A percentile compares a stretch with the other conserved stretches of the same genome.
These are phyloP conservation scores for Fusarium decemcellulare DNA, from an alignment of 2,329 filamentous ascomycete genomes.

Conservation along the genomic window DNA sequence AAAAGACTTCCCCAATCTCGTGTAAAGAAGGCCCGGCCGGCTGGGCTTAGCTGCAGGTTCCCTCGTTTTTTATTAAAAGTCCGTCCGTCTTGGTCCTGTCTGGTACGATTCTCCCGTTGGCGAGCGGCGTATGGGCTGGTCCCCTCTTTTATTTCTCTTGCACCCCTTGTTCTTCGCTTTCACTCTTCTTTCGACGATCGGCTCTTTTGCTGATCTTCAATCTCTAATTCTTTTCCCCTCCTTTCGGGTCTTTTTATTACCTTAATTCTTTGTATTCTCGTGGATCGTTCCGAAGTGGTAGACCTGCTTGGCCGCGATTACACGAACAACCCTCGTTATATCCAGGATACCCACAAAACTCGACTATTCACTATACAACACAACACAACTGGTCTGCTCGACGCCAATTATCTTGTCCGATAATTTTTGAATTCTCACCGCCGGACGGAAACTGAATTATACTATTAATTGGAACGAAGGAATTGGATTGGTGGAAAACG, in stretches of 20 bases:
- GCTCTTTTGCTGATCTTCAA: slow-evolving; percentile 32
- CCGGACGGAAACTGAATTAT: slow-evolving; percentile 34
- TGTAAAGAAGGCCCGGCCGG: neutral
- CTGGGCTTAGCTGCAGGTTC: neutral
- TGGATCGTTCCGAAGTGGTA: slow-evolving; percentile 18
- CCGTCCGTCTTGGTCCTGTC: slow-evolving; percentile 35
- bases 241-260: neutral
- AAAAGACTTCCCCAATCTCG: slow-evolving; percentile 31
- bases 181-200: slow-evolving; percentile 33
- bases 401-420: slow-evolving; percentile 13
- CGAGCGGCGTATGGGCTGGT: slow-evolving; percentile 46
- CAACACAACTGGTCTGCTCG: slow-evolving; percentile 10
- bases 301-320: slow-evolving; percentile 13
- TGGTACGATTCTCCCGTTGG: slow-evolving; percentile 42
- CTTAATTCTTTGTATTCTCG: slow-evolving; percentile 22
- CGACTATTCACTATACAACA: neutral
- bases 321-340: slow-evolving; percentile 9
- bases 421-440: slow-evolving; percentile 28
- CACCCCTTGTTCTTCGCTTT: slow-evolving; percentile 27
- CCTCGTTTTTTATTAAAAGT: slow-evolving; percentile 19
- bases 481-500: slow-evolving; percentile 7
- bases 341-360: slow-evolving; percentile 29
- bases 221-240: slow-evolving; percentile 25
- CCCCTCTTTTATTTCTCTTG: slow-evolving; percentile 32
- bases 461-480: slow-evolving; percentile 5